A percentile compares a stretch with the other conserved stretches of the same genome.
phyloP scores from a whole-genome alignment of 2,329 filamentous ascomycete genomes.

The Lomentospora prolificans region DNA sequence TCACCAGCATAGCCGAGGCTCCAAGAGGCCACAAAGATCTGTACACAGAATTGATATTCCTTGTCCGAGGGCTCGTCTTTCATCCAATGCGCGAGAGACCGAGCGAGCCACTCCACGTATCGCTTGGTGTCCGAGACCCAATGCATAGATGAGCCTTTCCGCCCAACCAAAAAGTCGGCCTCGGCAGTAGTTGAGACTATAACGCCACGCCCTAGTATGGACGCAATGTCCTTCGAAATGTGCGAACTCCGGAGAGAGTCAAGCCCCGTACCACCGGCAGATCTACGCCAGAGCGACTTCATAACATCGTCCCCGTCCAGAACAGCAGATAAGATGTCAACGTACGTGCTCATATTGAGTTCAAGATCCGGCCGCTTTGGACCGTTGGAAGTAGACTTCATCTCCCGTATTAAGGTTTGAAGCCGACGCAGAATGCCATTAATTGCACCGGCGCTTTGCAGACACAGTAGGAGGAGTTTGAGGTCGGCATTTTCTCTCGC shows the following conservation, averaged over 20 bases:
- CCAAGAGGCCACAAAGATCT: constrained; percentile 49
- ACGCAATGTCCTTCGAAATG: constrained; percentile 29
- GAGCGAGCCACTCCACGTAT: constrained; percentile 64
- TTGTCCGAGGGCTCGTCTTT: constrained; percentile 22
- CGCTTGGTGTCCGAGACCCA: constrained; percentile 58
- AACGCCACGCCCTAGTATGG: constrained; percentile 37
- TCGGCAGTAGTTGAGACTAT: constrained; percentile 43
- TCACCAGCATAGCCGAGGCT: constrained; percentile 65
- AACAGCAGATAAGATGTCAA: constrained; percentile 30
- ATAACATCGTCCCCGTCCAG: constrained; percentile 28
- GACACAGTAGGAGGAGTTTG: constrained; percentile 47
- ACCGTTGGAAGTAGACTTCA: constrained; percentile 27
- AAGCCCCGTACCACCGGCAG: background rate
- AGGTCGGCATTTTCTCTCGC: constrained; percentile 24
- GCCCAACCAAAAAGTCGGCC: constrained; percentile 26
- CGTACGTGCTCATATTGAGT: constrained; percentile 32
- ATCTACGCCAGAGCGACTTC: constrained; percentile 15
- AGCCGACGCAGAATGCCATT: constrained; percentile 68
- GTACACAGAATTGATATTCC: constrained; percentile 31
- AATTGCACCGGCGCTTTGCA: constrained; percentile 66
- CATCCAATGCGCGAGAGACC: constrained; percentile 44
- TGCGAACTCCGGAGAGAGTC: background rate
- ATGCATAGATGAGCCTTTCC: constrained; percentile 11
- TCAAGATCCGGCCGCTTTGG: constrained; percentile 29
- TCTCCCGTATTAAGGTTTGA: constrained; percentile 47